phyloP scores from a whole-genome alignment of 192 early-diverging fungal genomes.

The Mortierella hygrophila region DNA sequence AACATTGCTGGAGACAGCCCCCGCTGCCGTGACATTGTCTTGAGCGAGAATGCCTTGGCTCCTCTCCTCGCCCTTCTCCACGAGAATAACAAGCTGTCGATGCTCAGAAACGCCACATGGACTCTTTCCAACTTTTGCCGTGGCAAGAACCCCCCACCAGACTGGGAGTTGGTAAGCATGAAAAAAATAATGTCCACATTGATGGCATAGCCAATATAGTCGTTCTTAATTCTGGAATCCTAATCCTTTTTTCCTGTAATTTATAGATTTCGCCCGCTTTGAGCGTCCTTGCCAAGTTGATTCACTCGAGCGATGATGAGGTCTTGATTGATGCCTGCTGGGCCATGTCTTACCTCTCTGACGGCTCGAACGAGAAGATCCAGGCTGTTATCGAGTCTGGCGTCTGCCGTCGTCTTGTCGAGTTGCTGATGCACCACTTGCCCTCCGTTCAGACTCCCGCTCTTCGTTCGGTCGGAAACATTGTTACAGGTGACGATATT shows the following conservation, averaged over 20 bases:
- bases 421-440: constrained; percentile 90
- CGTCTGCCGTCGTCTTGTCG: constrained; percentile 93
- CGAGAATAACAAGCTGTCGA: constrained; percentile 93
- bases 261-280: constrained; percentile 88
- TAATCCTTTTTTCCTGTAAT: not conserved
- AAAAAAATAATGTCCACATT: not conserved
- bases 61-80: constrained; percentile 91
- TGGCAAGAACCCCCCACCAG: constrained; percentile 96
- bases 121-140: constrained; percentile 99
- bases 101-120: constrained; percentile 99
- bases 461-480: constrained; percentile 97
- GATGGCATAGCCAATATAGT: not conserved
- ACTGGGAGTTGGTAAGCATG: constrained; percentile 78
- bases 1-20: constrained; percentile 99
- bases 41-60: constrained; percentile 82
- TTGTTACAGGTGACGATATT: constrained; percentile 97
- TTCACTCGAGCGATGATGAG: constrained; percentile 94
- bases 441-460: constrained; percentile 96
- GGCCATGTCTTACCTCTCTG: constrained; percentile 99
- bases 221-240: not conserved
- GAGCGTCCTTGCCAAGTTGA: constrained; percentile 89
- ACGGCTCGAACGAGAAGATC: constrained; percentile 97
- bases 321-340: constrained; percentile 99
- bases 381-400: constrained; percentile 97
- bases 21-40: constrained; percentile 90